A percentile compares a stretch with the other conserved stretches of the same genome.
Conservation (phyloP, 805 yeast genomes). For the Peterozyma toletana region DNA sequence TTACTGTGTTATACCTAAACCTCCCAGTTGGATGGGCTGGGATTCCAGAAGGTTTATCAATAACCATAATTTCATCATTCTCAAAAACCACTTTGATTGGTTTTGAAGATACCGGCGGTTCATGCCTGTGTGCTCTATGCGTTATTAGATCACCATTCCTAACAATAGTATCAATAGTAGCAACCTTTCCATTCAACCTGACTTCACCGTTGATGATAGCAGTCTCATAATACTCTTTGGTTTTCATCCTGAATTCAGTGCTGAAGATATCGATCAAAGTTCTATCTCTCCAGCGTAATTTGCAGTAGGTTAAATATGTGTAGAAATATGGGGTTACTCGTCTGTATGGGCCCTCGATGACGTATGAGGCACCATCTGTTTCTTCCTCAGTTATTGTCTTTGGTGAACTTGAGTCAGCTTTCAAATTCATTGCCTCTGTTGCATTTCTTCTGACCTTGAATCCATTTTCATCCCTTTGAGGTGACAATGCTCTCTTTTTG, state of each 20-base stretch:
- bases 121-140: constrained; percentile 82
- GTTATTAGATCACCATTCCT: constrained; percentile 77
- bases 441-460: constrained; percentile 37
- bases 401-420: constrained; percentile 25
- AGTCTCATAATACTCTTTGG: constrained; percentile 54
- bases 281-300: constrained; percentile 86
- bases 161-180: constrained; percentile 57
- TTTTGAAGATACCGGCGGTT: constrained; percentile 68
- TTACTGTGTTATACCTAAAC: constrained; percentile 66
- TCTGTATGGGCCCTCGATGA: constrained; percentile 54
- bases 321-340: constrained; percentile 79
- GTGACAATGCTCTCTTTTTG: too few species aligned
- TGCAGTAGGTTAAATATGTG: constrained; percentile 88
- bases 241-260: constrained; percentile 78
- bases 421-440: constrained; percentile 33
- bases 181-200: constrained; percentile 57
- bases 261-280: constrained; percentile 73
- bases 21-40: constrained; percentile 97
- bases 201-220: constrained; percentile 62
- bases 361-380: constrained; percentile 50
- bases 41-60: constrained; percentile 91
- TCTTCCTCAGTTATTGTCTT: constrained; percentile 43
- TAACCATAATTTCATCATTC: constrained; percentile 68
- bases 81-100: constrained; percentile 64
- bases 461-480: constrained; percentile 34